phyloP scores from a whole-genome alignment of 805 yeast genomes.

The Spathaspora hagerdaliae region DNA sequence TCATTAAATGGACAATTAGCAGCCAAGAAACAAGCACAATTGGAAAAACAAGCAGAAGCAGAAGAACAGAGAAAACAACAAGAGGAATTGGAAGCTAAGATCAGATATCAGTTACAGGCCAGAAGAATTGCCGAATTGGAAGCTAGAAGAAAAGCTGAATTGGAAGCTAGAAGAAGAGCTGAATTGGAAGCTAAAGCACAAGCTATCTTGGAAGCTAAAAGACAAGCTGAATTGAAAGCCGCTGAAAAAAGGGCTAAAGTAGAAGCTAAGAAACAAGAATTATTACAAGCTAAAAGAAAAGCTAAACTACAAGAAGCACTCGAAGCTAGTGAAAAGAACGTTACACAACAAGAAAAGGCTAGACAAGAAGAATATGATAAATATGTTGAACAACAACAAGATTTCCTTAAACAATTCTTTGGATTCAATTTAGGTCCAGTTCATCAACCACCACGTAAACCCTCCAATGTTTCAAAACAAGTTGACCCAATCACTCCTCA shows the following conservation, averaged over 20 bases:
- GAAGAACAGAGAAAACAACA: conserved; percentile 6
- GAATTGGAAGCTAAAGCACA: conserved; percentile 4
- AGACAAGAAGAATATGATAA: conserved; percentile 8
- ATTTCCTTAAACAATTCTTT: conserved; percentile 19
- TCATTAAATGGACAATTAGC: neutral
- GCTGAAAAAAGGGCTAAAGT: conserved; percentile 2
- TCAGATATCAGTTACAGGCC: conserved; percentile 3
- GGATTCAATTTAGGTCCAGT: conserved; percentile 7
- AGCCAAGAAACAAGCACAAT: conserved; percentile 3
- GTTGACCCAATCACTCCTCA: neutral
- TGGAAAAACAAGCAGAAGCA: neutral
- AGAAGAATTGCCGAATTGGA: conserved; percentile 4
- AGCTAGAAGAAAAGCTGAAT: conserved; percentile 6
- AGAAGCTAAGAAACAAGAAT: conserved; percentile 3
- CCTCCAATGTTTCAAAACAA: neutral
- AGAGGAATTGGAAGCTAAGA: conserved; percentile 5
- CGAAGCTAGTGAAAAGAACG: neutral
- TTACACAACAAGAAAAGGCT: neutral
- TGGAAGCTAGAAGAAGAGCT: conserved; percentile 6
- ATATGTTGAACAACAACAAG: conserved; percentile 18
- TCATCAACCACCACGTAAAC: neutral
- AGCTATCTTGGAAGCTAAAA: neutral
- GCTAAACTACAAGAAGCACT: conserved; percentile 1
- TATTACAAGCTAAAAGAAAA: neutral
- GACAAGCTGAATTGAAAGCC: neutral